Base-by-base conservation (phyloP, 2,329 filamentous ascomycete genomes). In the Aureobasidium sp. region DNA sequence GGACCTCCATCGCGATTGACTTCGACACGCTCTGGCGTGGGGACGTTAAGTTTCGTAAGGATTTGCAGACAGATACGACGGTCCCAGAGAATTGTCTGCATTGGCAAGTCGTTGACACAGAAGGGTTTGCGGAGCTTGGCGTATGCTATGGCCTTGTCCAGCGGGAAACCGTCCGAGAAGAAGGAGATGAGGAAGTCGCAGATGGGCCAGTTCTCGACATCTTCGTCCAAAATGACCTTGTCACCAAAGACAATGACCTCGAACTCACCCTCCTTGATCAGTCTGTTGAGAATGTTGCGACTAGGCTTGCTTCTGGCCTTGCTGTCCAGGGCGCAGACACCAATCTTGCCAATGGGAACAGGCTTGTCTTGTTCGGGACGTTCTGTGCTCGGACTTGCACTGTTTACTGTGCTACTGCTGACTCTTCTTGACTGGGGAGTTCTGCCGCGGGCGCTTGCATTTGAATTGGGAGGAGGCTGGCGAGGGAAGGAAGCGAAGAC, bases 81-180 rank as follows among this genome's bases (percentile, higher is more conserved):
- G 74, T 99, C 94, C 94, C 94, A 99, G 3, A 99, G 79, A 6
- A 99, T 86, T 74, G 95, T 92, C 74, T 99, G 94, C 91, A 99
- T 97, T 0, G 92, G 90, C 47, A 99, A 81, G 74, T 99, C 93
- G 72, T 99, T 99, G 71, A 99, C 92, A 72, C 93, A 97, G 69
- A 97, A 97, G 0, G 94, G 94, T 72, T 96, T 96, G 62, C 94
- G 87, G 12, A 96, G 84, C 70, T 92, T 91, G 65, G 92, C 90
- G 74, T 99, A 99, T 37, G 92, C 90, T 69, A 99, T 96, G 5
- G 95, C 94, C 73, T 99, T 99, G 67, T 97, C 92, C 51, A 99
- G 78, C 0, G 94, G 94, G 68, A 99, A 99, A 0, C 94, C 94
- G 73, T 97, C 93, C 0, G 93, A 97, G 76, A 97, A 99, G 77